Evolutionary conservation across 179 eudicot species (phyloP), one percentile per base, ranked within the genome.

Genomic region (Sideroxylon spinosum): DNA sequence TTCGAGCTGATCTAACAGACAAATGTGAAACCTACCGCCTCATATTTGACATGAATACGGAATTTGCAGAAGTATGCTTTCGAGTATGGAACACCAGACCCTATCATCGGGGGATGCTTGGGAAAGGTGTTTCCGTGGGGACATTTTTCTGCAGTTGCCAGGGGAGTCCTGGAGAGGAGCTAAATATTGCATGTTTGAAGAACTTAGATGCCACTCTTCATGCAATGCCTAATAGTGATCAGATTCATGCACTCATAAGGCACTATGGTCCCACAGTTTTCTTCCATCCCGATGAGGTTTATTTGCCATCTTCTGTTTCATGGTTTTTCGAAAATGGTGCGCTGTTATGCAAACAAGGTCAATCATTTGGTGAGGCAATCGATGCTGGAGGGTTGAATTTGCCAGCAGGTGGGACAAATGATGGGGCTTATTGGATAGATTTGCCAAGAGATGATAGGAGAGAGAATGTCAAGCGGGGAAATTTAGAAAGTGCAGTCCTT

Each of bases 221-320:
- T 12, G 85, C 87, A 76, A 92, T 95, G 99, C 99, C 99, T 0
- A 87, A 89, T 78, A 81, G 89, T 60, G 83, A 87, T 80, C 98
- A 95, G 80, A 81, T 91, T 61, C 91, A 90, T 86, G 89, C 94
- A 37, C 86, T 95, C 5, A 81, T 95, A 48, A 76, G 73, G 56
- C 95, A 95, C 75, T 95, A 95, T 73, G 99, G 99, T 20, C 98
- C 99, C 16, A 91, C 88, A 0, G 69, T 95, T 11, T 95, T 78
- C 88, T 93, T 94, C 83, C 99, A 95, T 76, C 98, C 99, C 0
- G 81, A 85, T 56, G 99, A 95, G 73, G 68, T 76, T 11, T 95
- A 90, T 87, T 77, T 94, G 28, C 97, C 98, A 20, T 92, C 98
- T 53, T 92, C 98, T 49, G 93, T 95, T 69, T 78, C 91, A 10